Conservation (phyloP, 345 rosid genomes). For the Jatropha curcas region DNA sequence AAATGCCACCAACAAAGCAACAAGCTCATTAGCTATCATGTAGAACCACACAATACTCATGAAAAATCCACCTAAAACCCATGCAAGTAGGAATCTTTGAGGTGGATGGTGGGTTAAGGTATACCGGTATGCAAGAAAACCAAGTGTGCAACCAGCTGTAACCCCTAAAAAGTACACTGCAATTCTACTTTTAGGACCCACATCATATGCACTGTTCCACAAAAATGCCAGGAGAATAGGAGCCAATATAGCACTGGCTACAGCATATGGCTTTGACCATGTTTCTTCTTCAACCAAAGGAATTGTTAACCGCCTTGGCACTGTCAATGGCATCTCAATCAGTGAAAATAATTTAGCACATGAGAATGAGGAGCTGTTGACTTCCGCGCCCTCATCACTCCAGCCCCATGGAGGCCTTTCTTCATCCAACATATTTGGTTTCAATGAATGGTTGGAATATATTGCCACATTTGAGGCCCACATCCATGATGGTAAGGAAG, state of each 20-base stretch:
- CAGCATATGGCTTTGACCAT: constrained; percentile 79
- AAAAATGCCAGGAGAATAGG: constrained; percentile 63
- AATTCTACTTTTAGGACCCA: constrained; percentile 29
- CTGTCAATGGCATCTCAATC: constrained; percentile 64
- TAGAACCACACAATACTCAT: constrained; percentile 97
- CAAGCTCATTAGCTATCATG: constrained; percentile 85
- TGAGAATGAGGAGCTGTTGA: not conserved
- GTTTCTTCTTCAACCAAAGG: constrained; percentile 65
- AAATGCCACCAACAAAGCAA: constrained; percentile 65
- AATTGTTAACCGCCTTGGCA: constrained; percentile 76
- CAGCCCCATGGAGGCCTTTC: constrained; percentile 31
- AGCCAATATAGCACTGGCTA: constrained; percentile 67
- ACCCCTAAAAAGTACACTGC: constrained; percentile 42
- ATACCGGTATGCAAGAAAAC: constrained; percentile 47
- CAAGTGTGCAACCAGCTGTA: constrained; percentile 49
- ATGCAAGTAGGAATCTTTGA: constrained; percentile 53
- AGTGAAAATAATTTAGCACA: constrained; percentile 45
- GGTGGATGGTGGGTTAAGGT: constrained; percentile 67
- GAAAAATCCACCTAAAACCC: constrained; percentile 79
- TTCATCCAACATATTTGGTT: constrained; percentile 26
- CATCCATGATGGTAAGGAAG: constrained; percentile 71
- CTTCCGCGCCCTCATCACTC: constrained; percentile 16
- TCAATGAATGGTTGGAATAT: constrained; percentile 54
- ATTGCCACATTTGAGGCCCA: constrained; percentile 72
- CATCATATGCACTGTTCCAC: constrained; percentile 55